Evolutionary conservation across 805 yeast species (phyloP).

Genomic region (Lipomyces kockii): DNA sequence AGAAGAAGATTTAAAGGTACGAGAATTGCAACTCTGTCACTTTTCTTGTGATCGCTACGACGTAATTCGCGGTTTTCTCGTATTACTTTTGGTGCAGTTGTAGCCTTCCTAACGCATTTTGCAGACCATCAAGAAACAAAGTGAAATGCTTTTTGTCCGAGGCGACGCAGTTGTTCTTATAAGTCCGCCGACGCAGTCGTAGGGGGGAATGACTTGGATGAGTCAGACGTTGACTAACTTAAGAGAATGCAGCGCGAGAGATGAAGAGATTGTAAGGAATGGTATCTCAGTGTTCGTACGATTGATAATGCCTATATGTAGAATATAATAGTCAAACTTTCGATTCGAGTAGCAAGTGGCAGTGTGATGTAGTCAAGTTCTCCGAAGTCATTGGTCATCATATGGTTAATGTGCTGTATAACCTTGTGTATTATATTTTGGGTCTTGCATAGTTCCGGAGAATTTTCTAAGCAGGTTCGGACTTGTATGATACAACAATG

Average conservation of each 20-base stretch:
- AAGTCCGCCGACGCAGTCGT: slow-evolving; percentile 49
- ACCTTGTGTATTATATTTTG: neutral
- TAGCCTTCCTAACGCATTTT: slow-evolving; percentile 20
- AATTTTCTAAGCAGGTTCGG: neutral
- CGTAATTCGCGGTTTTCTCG: no score
- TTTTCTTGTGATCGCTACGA: neutral
- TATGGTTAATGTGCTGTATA: neutral
- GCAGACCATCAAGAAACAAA: slow-evolving; percentile 56
- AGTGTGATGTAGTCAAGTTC: neutral
- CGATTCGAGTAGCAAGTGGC: no score
- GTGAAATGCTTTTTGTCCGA: slow-evolving; percentile 92
- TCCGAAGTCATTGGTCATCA: neutral
- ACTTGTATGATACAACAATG: no score
- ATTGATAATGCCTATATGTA: neutral
- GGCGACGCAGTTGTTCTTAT: slow-evolving; percentile 96
- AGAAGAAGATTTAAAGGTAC: slow-evolving; percentile 43
- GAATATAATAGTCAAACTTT: neutral
- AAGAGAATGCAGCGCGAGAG: neutral
- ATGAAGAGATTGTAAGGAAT: neutral
- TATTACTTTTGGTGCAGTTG: no score
- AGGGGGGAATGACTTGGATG: neutral
- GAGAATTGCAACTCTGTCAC: neutral
- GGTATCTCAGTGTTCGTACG: neutral
- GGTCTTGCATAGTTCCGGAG: neutral
- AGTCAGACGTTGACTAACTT: neutral